These are phyloP conservation scores for Keithomyces neogunnii DNA, from an alignment of 2,329 filamentous ascomycete species.

Conservation along the genomic window DNA sequence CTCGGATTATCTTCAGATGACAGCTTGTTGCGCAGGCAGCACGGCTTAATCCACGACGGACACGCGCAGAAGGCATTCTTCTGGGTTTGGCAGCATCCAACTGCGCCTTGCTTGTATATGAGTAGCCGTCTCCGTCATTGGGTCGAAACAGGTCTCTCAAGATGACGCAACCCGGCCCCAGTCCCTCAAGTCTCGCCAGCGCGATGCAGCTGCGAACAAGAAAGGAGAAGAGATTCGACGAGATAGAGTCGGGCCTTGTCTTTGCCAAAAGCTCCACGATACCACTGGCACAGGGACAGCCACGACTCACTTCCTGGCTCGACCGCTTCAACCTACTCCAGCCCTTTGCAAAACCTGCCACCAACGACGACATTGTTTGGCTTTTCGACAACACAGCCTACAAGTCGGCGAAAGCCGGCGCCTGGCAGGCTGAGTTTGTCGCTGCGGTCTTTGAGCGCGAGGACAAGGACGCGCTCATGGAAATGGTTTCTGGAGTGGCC, in stretches of 20 bases:
- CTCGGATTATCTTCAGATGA: slow-evolving; percentile 1
- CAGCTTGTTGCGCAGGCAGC: background rate
- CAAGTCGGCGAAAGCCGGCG: slow-evolving; percentile 35
- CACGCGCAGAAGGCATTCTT: too few relatives aligned
- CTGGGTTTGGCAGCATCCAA: too few relatives aligned
- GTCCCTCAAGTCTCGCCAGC: slow-evolving; percentile 20
- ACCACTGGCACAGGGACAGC: slow-evolving; percentile 1
- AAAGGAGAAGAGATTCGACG: slow-evolving; percentile 37
- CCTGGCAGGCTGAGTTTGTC: slow-evolving; percentile 78
- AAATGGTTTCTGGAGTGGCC: slow-evolving; percentile 62
- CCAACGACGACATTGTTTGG: slow-evolving; percentile 69
- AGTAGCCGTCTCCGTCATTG: background rate
- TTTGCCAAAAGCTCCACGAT: slow-evolving; percentile 22
- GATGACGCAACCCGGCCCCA: slow-evolving; percentile 17
- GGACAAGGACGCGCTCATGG: slow-evolving; percentile 56
- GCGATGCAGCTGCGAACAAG: slow-evolving; percentile 44
- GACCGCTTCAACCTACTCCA: slow-evolving; percentile 45
- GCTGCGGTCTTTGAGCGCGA: slow-evolving; percentile 72
- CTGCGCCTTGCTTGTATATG: background rate
- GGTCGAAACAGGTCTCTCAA: slow-evolving; percentile 6
- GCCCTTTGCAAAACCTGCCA: slow-evolving; percentile 41
- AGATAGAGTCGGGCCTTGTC: slow-evolving; percentile 40
- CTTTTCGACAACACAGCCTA: slow-evolving; percentile 85
- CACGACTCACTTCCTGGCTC: slow-evolving; percentile 37
- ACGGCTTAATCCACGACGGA: background rate